Percentiles rank a stretch among this genome's conserved stretches.
Evolutionary conservation across 441 rosid species (phyloP).

Genomic region (Adansonia rubrostipa): DNA sequence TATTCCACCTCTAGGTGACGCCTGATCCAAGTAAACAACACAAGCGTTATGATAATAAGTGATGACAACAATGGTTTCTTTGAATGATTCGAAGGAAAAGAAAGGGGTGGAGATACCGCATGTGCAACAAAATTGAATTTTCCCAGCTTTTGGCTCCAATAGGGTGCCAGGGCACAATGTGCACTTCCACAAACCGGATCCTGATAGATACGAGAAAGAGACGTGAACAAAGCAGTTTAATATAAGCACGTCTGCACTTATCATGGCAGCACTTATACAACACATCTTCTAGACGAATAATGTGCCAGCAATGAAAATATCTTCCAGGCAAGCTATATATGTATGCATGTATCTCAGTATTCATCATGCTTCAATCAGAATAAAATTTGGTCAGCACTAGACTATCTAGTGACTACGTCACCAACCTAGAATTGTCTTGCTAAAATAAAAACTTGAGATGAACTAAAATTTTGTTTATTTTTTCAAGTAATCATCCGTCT

Average conservation of each 20-base stretch:
- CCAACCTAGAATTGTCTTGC: neutral
- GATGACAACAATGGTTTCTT: neutral
- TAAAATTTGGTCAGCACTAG: neutral
- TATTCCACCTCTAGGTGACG: constrained; percentile 72
- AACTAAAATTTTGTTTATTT: neutral
- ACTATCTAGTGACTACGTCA: neutral
- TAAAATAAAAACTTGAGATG: neutral
- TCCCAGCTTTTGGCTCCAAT: constrained; percentile 67
- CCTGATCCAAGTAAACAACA: constrained; percentile 39
- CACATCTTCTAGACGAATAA: neutral
- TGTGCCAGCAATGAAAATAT: neutral
- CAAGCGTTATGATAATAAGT: neutral
- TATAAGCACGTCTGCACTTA: neutral
- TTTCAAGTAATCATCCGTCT: neutral
- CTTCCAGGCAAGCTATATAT: neutral
- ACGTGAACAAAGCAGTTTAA: neutral
- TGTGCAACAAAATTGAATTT: constrained; percentile 59
- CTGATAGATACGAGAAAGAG: constrained; percentile 37
- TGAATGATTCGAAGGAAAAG: neutral
- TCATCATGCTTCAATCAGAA: neutral
- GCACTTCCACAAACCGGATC: constrained; percentile 84
- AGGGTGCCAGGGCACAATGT: constrained; percentile 67
- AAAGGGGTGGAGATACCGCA: constrained; percentile 45
- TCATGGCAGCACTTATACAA: neutral
- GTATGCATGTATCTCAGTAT: neutral